These are phyloP conservation scores for Colletotrichum ledebouriae DNA, from an alignment of 2,329 filamentous ascomycete genomes.

Conservation along the genomic window DNA sequence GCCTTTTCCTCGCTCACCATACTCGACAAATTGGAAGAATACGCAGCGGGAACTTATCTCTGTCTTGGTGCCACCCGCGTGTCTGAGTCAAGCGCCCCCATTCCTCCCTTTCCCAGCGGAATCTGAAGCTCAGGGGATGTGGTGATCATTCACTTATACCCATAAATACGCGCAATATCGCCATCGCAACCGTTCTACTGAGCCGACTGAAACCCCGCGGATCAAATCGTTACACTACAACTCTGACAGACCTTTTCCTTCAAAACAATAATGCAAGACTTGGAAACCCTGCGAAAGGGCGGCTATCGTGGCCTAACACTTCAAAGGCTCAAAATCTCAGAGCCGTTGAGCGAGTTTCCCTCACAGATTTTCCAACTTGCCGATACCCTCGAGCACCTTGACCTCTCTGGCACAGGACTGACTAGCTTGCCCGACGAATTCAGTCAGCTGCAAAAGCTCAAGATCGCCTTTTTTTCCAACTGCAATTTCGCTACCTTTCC, in stretches of 20 bases:
- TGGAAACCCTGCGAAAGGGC: constrained; percentile 49
- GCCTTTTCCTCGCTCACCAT: too few species aligned
- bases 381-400: constrained; percentile 58
- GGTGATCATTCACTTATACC: not conserved
- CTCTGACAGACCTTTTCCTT: too few species aligned
- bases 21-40: too few species aligned
- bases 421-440: constrained; percentile 57
- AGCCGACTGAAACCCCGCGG: too few species aligned
- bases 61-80: not conserved
- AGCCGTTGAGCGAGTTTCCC: constrained; percentile 54
- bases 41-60: not conserved
- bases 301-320: constrained; percentile 49
- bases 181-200: not conserved
- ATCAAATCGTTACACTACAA: constrained; percentile 25
- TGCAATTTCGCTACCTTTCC: constrained; percentile 61
- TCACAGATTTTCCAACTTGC: constrained; percentile 56
- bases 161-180: not conserved
- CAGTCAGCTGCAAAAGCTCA: constrained; percentile 57
- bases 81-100: constrained; percentile 19
- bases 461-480: constrained; percentile 61
- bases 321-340: constrained; percentile 53
- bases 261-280: constrained; percentile 46
- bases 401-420: constrained; percentile 62
- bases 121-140: not conserved
- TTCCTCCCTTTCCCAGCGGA: constrained; percentile 9